Conservation (phyloP, 2,329 filamentous ascomycete species). For the Albifimbria verrucaria region DNA sequence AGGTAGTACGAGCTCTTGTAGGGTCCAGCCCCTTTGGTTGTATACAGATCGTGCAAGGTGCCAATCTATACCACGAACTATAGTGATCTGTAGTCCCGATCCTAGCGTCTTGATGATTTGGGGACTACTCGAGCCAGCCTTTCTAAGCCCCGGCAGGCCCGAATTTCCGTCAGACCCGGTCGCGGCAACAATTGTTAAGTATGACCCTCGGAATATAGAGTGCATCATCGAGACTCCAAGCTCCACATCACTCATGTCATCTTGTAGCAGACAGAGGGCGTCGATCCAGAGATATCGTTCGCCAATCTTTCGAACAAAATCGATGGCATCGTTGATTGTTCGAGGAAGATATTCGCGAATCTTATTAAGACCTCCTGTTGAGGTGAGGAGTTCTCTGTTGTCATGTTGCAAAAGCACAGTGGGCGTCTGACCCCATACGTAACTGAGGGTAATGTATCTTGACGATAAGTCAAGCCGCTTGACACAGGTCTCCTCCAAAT, state of each 20-base stretch:
- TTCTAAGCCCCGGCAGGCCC: neutral
- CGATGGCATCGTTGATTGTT: constrained; percentile 8
- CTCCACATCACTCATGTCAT: constrained; percentile 7
- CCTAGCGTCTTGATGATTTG: constrained; percentile 1
- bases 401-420: neutral
- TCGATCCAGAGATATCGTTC: constrained; percentile 16
- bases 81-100: constrained; percentile 1
- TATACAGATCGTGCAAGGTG: constrained; percentile 7
- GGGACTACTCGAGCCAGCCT: neutral
- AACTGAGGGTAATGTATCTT: neutral
- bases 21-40: constrained; percentile 6
- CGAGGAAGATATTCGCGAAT: neutral
- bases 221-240: constrained; percentile 4
- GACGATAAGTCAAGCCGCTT: neutral
- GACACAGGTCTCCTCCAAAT: neutral
- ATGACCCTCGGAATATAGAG: constrained; percentile 6
- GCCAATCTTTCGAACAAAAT: constrained; percentile 3
- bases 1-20: neutral
- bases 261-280: constrained; percentile 14
- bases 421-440: neutral
- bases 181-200: neutral
- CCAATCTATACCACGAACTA: constrained; percentile 8
- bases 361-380: neutral
- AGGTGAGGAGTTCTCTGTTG: neutral
- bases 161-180: neutral